Conservation (phyloP, 345 rosid genomes). For the Eutrema yunnanense region DNA sequence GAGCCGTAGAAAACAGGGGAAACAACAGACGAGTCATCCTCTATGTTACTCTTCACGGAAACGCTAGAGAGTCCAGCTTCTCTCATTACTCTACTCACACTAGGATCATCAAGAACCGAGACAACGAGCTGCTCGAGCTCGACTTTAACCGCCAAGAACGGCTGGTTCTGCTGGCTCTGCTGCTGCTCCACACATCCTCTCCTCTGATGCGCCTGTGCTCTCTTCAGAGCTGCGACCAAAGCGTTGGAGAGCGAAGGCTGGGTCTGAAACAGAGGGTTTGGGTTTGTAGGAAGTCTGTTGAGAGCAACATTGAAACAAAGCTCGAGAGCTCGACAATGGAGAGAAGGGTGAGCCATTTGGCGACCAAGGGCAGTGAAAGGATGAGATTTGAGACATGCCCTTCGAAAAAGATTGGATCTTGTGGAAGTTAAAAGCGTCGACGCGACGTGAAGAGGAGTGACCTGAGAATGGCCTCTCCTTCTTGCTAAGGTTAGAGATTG, state of each 20-base stretch:
- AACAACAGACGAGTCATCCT: constrained; percentile 47
- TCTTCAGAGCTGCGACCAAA: constrained; percentile 62
- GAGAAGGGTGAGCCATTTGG: constrained; percentile 45
- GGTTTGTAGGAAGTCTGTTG: constrained; percentile 56
- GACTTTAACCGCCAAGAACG: constrained; percentile 55
- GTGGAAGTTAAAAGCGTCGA: constrained; percentile 52
- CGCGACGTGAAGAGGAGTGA: constrained; percentile 86
- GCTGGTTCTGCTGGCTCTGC: constrained; percentile 63
- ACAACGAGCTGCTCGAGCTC: constrained; percentile 65
- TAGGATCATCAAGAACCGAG: constrained; percentile 77
- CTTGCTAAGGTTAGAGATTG: constrained; percentile 85
- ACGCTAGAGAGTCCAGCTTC: constrained; percentile 85
- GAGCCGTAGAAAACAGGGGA: constrained; percentile 59
- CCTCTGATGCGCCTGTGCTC: constrained; percentile 80
- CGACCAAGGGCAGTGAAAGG: constrained; percentile 30
- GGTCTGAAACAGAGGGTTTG: constrained; percentile 36
- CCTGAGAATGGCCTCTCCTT: constrained; percentile 93
- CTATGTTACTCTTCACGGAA: constrained; percentile 60
- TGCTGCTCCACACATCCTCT: constrained; percentile 66
- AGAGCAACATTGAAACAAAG: constrained; percentile 83
- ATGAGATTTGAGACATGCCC: constrained; percentile 69
- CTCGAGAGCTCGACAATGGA: constrained; percentile 68
- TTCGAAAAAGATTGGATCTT: constrained; percentile 44
- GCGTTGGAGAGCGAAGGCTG: constrained; percentile 70
- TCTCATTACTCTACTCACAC: constrained; percentile 86